phyloP scores from a whole-genome alignment of 768 basidiomycete genomes.

The Lactarius psammicola region DNA sequence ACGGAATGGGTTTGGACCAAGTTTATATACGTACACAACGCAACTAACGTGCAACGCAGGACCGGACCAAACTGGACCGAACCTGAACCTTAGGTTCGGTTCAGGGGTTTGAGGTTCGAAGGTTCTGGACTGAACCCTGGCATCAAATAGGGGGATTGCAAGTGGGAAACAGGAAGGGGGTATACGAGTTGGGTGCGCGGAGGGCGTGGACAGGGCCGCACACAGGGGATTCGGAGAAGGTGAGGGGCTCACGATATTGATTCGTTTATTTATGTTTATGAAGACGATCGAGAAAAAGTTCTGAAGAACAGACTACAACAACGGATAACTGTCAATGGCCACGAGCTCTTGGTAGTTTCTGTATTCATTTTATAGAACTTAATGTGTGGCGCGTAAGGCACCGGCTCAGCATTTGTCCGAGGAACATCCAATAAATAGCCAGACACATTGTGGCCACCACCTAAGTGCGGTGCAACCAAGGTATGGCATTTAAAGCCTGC shows the following conservation, averaged over 20 bases:
- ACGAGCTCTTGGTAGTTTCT: not conserved
- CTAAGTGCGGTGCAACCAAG: not conserved
- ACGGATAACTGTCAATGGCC: not conserved
- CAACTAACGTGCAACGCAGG: too few relatives aligned
- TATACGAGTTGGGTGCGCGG: too few relatives aligned
- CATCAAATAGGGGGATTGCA: too few relatives aligned
- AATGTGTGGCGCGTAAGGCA: slow-evolving; percentile 1
- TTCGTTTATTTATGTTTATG: slow-evolving; percentile 7
- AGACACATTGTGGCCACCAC: not conserved
- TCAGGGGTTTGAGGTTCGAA: too few relatives aligned
- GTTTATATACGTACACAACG: too few relatives aligned
- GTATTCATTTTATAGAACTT: not conserved
- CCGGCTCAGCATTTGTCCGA: not conserved
- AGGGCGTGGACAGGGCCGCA: too few relatives aligned
- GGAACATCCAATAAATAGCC: not conserved
- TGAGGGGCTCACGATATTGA: not conserved
- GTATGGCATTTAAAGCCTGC: not conserved
- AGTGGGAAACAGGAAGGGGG: too few relatives aligned
- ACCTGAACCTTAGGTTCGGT: too few relatives aligned
- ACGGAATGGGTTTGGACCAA: too few relatives aligned
- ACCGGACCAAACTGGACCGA: too few relatives aligned
- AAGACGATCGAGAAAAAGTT: not conserved
- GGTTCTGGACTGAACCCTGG: too few relatives aligned
- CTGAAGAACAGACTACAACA: not conserved
- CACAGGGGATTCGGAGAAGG: too few relatives aligned